A percentile compares a stretch with the other conserved stretches of the same genome.
These are phyloP conservation scores for Globisporangium barbulae DNA, from an alignment of 352 stramenopile genomes.

Conservation along the genomic window DNA sequence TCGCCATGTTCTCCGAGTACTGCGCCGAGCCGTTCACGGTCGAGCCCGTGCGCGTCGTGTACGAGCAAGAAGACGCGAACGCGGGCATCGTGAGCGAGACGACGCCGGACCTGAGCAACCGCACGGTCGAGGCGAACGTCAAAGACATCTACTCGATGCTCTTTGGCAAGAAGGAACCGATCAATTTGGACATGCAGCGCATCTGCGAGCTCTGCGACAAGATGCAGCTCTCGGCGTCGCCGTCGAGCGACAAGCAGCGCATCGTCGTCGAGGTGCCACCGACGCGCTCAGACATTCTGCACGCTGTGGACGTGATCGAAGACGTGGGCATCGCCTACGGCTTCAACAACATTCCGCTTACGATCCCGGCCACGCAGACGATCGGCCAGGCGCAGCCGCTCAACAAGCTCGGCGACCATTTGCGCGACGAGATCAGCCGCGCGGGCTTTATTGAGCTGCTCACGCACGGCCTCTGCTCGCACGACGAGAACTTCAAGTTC, in stretches of 20 bases:
- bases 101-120: conserved; percentile 92
- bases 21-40: conserved; percentile 95
- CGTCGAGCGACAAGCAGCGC: conserved; percentile 49
- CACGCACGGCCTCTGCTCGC: conserved; percentile 96
- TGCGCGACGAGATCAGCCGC: conserved; percentile 97
- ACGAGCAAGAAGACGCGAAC: conserved; percentile 88
- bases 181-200: conserved; percentile 81
- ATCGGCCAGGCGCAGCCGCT: conserved; percentile 95
- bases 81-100: conserved; percentile 54
- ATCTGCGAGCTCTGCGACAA: conserved; percentile 96
- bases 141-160: conserved; percentile 89
- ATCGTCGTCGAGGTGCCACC: conserved; percentile 95
- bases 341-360: conserved; percentile 99
- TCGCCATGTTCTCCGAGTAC: conserved; percentile 99
- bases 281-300: conserved; percentile 98
- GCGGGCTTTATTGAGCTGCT: conserved; percentile 98
- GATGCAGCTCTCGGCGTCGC: conserved; percentile 95
- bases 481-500: conserved; percentile 97
- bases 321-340: conserved; percentile 99
- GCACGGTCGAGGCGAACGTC: conserved; percentile 80
- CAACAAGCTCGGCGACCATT: conserved; percentile 97
- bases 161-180: conserved; percentile 70
- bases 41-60: conserved; percentile 96
- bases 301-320: conserved; percentile 98
- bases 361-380: conserved; percentile 93